Percentiles rank a stretch among this genome's conserved stretches.
Evolutionary conservation across 73 alveolate species (phyloP).

Genomic region (Paramecium sexaurelia): DNA sequence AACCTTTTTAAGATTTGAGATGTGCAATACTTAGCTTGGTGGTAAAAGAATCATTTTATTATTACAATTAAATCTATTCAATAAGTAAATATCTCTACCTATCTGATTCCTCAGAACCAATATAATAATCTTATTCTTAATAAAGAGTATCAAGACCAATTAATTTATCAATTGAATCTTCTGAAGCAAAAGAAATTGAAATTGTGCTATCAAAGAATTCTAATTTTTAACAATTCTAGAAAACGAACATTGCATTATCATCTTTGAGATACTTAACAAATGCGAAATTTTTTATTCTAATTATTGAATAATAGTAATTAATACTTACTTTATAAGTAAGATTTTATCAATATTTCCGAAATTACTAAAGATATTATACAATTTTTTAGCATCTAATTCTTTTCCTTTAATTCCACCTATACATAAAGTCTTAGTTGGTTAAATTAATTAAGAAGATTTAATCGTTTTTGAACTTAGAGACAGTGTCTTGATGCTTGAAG

Average conservation of each 20-base stretch:
- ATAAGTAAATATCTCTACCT: not conserved
- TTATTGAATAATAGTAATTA: not conserved
- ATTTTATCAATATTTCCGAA: conserved; percentile 54
- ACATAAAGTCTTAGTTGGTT: not conserved
- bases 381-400: not conserved
- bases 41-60: conserved; percentile 40
- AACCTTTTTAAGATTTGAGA: conserved; percentile 31
- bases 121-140: conserved; percentile 7
- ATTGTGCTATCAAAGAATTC: not conserved
- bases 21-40: conserved; percentile 26
- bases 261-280: conserved; percentile 7
- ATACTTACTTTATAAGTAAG: not conserved
- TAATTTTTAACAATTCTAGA: conserved; percentile 30
- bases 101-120: conserved; percentile 42
- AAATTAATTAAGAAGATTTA: not conserved
- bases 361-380: conserved; percentile 35
- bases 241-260: conserved; percentile 23
- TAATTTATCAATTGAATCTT: conserved; percentile 41
- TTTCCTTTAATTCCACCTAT: not conserved
- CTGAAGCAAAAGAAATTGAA: not conserved
- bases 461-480: not conserved
- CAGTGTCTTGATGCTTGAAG: not conserved
- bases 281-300: conserved; percentile 39
- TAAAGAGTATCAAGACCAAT: conserved; percentile 18
- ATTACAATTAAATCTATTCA: not conserved